A percentile compares a stretch with the other conserved stretches of the same genome.
Evolutionary conservation across 2,329 filamentous ascomycete genomes (phyloP).

Genomic region (Lecanicillium sp.): DNA sequence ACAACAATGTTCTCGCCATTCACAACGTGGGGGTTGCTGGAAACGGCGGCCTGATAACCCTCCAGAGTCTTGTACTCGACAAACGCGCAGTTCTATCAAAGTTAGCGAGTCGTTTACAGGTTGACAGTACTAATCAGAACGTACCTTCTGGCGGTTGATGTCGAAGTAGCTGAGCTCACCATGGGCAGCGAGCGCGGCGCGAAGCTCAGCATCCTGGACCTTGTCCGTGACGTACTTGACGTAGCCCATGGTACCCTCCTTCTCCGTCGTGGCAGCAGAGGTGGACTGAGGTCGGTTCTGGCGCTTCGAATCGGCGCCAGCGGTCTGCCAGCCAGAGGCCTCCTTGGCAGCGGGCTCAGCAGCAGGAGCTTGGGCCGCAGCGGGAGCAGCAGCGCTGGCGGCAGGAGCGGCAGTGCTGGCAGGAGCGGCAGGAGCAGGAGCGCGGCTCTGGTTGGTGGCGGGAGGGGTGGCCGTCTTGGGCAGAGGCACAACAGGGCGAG

Average conservation of each 20-base stretch:
- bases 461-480: constrained; percentile 53
- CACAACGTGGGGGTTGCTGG: constrained; percentile 79
- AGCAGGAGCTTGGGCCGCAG: constrained; percentile 35
- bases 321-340: constrained; percentile 70
- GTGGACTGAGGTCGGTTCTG: constrained; percentile 68
- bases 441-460: constrained; percentile 42
- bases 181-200: constrained; percentile 62
- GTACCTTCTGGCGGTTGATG: constrained; percentile 77
- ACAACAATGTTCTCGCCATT: constrained; percentile 78
- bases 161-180: constrained; percentile 69
- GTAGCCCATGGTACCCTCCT: constrained; percentile 76
- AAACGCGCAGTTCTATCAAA: constrained; percentile 81
- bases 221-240: constrained; percentile 95
- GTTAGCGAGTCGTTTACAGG: constrained; percentile 16
- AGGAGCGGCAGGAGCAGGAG: constrained; percentile 41
- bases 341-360: constrained; percentile 43
- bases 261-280: constrained; percentile 54
- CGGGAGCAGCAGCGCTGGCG: constrained; percentile 36
- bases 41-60: constrained; percentile 76
- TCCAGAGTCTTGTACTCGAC: constrained; percentile 82
- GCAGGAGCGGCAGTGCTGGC: constrained; percentile 35
- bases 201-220: constrained; percentile 69
- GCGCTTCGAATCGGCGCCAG: constrained; percentile 75
- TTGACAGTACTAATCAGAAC: constrained; percentile 16
- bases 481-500: constrained; percentile 47